phyloP scores from a whole-genome alignment of 1,284 basidiomycete genomes.

The Apiotrichum domesticum region DNA sequence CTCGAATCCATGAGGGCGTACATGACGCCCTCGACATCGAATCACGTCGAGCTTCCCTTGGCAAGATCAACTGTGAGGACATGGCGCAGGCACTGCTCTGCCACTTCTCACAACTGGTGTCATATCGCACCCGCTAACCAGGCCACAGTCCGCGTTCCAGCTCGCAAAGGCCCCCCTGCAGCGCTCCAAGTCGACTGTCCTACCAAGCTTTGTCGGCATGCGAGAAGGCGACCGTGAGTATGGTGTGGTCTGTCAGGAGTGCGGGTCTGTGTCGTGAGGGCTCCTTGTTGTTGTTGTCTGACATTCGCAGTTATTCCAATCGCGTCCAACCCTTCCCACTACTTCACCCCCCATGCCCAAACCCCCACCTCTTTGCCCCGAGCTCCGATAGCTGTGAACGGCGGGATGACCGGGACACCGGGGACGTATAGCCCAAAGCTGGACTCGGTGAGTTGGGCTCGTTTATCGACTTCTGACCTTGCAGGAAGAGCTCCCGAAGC shows the following conservation, averaged over 20 bases:
- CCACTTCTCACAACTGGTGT: no score
- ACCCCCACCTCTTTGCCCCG: no score
- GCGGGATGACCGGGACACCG: background rate
- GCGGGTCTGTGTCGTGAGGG: no score
- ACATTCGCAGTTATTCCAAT: background rate
- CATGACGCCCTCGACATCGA: background rate
- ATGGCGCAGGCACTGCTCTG: no score
- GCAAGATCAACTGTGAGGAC: no score
- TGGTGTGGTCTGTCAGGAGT: no score
- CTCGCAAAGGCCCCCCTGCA: background rate
- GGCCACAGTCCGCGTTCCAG: background rate
- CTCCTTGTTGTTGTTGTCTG: background rate
- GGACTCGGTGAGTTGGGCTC: background rate
- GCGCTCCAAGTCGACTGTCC: background rate
- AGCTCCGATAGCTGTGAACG: background rate
- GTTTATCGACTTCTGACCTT: background rate
- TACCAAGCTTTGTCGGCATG: background rate
- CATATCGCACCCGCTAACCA: no score
- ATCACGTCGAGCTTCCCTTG: no score
- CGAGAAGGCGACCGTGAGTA: background rate
- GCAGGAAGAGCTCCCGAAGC: slow-evolving; percentile 25
- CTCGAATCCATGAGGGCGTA: slow-evolving; percentile 1
- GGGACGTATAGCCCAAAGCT: slow-evolving; percentile 9
- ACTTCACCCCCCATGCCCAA: no score
- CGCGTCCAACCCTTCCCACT: no score